A percentile compares a stretch with the other conserved stretches of the same genome.
phyloP scores from a whole-genome alignment of 1,284 basidiomycete species.

The Mixia osmundae region DNA sequence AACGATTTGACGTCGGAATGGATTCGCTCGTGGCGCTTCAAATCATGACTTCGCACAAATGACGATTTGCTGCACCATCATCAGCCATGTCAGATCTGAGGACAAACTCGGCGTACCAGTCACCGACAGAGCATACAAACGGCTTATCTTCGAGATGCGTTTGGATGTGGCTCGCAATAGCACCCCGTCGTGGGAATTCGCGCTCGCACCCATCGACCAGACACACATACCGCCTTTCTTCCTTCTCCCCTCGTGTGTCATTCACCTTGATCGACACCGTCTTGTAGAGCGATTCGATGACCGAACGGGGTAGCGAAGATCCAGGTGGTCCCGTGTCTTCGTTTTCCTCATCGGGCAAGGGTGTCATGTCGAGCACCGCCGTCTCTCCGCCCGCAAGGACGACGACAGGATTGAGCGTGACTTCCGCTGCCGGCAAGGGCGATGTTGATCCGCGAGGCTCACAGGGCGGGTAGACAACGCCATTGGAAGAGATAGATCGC shows the following conservation, averaged over 20 bases:
- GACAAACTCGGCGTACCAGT: constrained; percentile 17
- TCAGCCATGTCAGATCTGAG: background rate
- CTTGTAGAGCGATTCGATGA: constrained; percentile 13
- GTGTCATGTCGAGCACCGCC: background rate
- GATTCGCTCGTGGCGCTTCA: constrained; percentile 25
- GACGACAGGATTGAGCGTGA: background rate
- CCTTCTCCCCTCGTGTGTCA: background rate
- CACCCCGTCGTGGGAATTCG: constrained; percentile 26
- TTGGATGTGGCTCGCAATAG: constrained; percentile 27
- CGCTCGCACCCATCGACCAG: constrained; percentile 25
- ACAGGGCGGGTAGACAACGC: too few species aligned
- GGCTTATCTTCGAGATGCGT: constrained; percentile 30
- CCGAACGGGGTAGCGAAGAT: constrained; percentile 4
- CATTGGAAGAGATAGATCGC: background rate
- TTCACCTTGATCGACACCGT: constrained; percentile 3
- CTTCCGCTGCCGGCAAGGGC: background rate
- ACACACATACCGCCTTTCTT: constrained; percentile 21
- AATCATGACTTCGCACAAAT: constrained; percentile 27
- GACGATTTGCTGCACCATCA: constrained; percentile 12
- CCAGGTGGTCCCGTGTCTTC: background rate
- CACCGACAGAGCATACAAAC: constrained; percentile 22
- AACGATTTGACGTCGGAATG: constrained; percentile 26
- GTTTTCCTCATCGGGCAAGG: background rate
- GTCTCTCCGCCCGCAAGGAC: background rate
- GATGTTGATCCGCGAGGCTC: background rate